A percentile compares a stretch with the other conserved stretches of the same genome.
Conservation (phyloP, 768 basidiomycete species). For the Mrakia gelida region DNA sequence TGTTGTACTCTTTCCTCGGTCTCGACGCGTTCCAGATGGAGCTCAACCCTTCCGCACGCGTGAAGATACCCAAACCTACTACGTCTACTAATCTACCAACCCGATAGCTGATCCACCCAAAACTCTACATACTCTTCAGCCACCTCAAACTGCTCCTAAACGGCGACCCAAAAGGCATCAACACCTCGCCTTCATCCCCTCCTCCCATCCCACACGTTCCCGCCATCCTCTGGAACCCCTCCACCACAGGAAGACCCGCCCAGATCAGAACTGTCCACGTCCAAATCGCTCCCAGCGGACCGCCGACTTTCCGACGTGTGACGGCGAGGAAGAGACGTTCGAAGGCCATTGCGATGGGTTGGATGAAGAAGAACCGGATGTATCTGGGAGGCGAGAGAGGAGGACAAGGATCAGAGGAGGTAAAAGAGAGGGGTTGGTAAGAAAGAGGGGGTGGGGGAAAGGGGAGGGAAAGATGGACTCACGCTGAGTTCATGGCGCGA, state of each 20-base stretch:
- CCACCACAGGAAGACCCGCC: neutral
- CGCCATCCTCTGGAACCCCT: neutral
- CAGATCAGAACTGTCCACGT: neutral
- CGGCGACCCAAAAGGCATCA: neutral
- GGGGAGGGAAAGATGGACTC: neutral
- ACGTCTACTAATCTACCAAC: no score
- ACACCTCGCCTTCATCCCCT: neutral
- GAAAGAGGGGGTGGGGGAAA: neutral
- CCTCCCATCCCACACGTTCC: slow-evolving; percentile 1
- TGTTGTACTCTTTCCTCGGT: neutral
- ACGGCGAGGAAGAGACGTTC: neutral
- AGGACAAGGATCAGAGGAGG: neutral
- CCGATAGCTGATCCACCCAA: no score
- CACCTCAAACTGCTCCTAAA: neutral
- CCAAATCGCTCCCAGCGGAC: neutral
- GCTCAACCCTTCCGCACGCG: no score
- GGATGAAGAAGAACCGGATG: neutral
- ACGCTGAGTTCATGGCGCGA: neutral
- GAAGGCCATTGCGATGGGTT: neutral
- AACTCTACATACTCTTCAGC: neutral
- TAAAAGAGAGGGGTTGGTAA: neutral
- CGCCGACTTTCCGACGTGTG: neutral
- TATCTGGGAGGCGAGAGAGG: neutral
- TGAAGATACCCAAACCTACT: no score
- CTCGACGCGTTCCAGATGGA: no score